Conservation (phyloP, 768 basidiomycete genomes). For the Serendipita sp. region DNA sequence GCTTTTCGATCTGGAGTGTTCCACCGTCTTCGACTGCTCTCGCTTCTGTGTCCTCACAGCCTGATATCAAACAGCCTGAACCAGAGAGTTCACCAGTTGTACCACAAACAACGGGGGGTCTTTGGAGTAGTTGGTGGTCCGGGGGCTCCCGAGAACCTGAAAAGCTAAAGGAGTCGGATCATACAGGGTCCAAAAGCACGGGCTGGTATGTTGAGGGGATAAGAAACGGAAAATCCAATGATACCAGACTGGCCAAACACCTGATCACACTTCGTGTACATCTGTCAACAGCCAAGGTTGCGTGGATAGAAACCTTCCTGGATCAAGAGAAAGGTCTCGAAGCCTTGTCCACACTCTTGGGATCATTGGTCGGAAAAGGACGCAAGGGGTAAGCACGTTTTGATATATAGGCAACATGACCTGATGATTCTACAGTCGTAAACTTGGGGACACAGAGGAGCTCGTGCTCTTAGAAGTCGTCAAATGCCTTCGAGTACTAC, state of each 20-base stretch:
- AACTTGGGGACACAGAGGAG: constrained; percentile 47
- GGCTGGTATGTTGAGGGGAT: constrained; percentile 50
- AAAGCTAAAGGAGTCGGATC: constrained; percentile 21
- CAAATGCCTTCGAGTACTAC: constrained; percentile 62
- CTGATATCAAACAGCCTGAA: constrained; percentile 1
- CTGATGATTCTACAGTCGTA: constrained; percentile 1
- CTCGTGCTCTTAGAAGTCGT: constrained; percentile 55
- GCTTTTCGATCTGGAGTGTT: constrained; percentile 51
- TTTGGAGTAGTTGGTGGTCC: constrained; percentile 60
- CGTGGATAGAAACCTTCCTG: constrained; percentile 71
- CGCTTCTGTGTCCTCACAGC: background rate
- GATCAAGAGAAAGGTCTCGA: constrained; percentile 47
- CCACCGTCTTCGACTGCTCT: constrained; percentile 20
- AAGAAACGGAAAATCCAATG: constrained; percentile 34
- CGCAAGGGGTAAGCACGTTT: constrained; percentile 32
- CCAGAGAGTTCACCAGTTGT: constrained; percentile 24
- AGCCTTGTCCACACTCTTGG: constrained; percentile 39
- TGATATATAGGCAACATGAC: background rate
- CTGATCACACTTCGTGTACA: constrained; percentile 72
- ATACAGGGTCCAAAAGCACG: constrained; percentile 29
- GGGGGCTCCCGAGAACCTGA: constrained; percentile 19
- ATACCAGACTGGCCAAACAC: constrained; percentile 53
- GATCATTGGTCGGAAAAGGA: constrained; percentile 45
- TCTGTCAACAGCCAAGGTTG: constrained; percentile 62
- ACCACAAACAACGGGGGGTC: constrained; percentile 55